Base-by-base conservation (phyloP, 495 filamentous ascomycete genomes). In the Neurospora sp. region DNA sequence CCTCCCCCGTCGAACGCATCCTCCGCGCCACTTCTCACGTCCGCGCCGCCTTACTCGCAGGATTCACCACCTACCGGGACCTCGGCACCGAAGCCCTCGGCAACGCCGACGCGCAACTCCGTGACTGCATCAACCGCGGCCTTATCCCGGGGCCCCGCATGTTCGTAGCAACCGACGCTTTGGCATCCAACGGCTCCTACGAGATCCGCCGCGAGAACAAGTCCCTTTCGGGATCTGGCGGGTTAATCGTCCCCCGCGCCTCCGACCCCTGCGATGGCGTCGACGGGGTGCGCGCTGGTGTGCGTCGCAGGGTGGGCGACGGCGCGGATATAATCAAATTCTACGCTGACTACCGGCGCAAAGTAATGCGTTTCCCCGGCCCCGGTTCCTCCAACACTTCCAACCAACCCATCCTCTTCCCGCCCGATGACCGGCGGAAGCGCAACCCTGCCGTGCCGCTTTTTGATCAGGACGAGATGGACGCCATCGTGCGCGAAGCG, bases 41-140 rank as follows among this genome's bases (percentile, higher is more conserved):
- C 69, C 82, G 80, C 43, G 78, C 81, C 21, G 86, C 84, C 3
- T 75, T 89, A n/a, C 79, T 86, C 39, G 86, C 86, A 1, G 86
- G 87, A 36, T 88, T 84, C 78, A 88, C 85, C 3, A 88, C 87
- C 9, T 88, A 87, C 77, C 83, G 86, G 31, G 86, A 88, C 74
- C 82, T 89, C 1, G 87, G 86, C 13, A 86, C 84, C 24, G 87
- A 88, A 76, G 81, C 82, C 1, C 77, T 88, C 4, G 77, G 78
- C 21, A 79, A 80, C 42, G 82, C 83, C 28, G 86, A 89, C 73
- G 81, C 81, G 38, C 79, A 78, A 72, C 75, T 85, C 15, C 77
- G 83, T 13, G 81, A 84, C 71, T 85, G 77, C 39, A 81, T 88
- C 75, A 86, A 86, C 74, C 83, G 86, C 45, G 85, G 85, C 38